Evolutionary conservation across 2,329 filamentous ascomycete genomes (phyloP).

Genomic region (Hypoxylon sp.): DNA sequence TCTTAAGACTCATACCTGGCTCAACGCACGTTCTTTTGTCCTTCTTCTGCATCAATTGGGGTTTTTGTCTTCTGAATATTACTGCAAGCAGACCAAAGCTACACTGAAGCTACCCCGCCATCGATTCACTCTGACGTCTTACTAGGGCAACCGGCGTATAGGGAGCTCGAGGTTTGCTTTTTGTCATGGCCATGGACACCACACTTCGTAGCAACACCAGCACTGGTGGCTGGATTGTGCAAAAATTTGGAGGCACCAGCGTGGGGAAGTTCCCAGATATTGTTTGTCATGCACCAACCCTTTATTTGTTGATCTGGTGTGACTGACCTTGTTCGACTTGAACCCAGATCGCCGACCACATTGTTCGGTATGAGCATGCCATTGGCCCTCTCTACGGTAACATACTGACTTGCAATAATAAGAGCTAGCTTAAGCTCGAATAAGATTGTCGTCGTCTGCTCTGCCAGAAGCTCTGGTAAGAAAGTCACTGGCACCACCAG

Average conservation of each 20-base stretch:
- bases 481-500: slow-evolving; percentile 97
- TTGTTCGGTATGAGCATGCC: slow-evolving; percentile 67
- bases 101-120: slow-evolving; percentile 34
- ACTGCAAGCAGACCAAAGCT: slow-evolving; percentile 6
- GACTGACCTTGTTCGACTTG: slow-evolving; percentile 28
- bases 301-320: slow-evolving; percentile 12
- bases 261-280: slow-evolving; percentile 92
- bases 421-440: slow-evolving; percentile 74
- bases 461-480: slow-evolving; percentile 91
- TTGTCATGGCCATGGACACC: slow-evolving; percentile 39
- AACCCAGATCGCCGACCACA: slow-evolving; percentile 72
- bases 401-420: slow-evolving; percentile 37
- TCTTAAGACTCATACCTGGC: slow-evolving; percentile 2
- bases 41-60: background rate
- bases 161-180: slow-evolving; percentile 10
- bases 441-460: slow-evolving; percentile 93
- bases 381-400: slow-evolving; percentile 30
- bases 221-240: slow-evolving; percentile 79
- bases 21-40: background rate
- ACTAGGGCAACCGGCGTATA: slow-evolving; percentile 2
- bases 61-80: background rate
- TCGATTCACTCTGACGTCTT: slow-evolving; percentile 25
- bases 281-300: slow-evolving; percentile 57
- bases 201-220: slow-evolving; percentile 49
- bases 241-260: slow-evolving; percentile 96